Conservation (phyloP, 2,329 filamentous ascomycete genomes). For the Neopestalotiopsis sp. region DNA sequence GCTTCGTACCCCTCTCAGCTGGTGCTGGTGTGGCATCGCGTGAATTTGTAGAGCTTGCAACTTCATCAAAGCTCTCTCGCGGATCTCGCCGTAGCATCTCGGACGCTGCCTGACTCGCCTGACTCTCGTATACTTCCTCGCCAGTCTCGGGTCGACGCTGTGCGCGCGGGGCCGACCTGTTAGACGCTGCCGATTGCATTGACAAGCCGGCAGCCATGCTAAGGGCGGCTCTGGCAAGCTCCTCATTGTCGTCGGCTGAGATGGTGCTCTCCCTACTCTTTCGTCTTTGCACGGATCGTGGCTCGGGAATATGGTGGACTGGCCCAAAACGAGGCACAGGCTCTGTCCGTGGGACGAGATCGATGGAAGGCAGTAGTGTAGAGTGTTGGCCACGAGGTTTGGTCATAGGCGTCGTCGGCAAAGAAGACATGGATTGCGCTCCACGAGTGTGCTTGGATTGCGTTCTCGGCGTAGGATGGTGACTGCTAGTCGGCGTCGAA, state of each 20-base stretch:
- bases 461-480: constrained; percentile 52
- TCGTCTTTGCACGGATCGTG: constrained; percentile 50
- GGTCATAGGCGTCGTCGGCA: constrained; percentile 76
- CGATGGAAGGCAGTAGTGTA: constrained; percentile 64
- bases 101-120: constrained; percentile 78
- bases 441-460: constrained; percentile 72
- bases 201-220: constrained; percentile 53
- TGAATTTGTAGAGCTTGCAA: constrained; percentile 47
- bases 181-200: constrained; percentile 38
- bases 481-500: constrained; percentile 65
- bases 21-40: constrained; percentile 50
- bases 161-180: constrained; percentile 25
- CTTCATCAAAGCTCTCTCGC: constrained; percentile 58
- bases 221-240: constrained; percentile 59
- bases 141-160: constrained; percentile 48
- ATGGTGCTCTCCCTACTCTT: constrained; percentile 87
- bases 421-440: constrained; percentile 82
- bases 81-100: constrained; percentile 72
- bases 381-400: constrained; percentile 53
- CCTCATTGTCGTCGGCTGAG: constrained; percentile 68
- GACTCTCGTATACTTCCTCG: constrained; percentile 72
- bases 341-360: constrained; percentile 67
- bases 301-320: constrained; percentile 49
- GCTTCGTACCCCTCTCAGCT: constrained; percentile 49
- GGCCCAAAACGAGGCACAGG: constrained; percentile 51